Conservation (phyloP, 2,329 filamentous ascomycete genomes). For the Arthrinium phaeospermum region DNA sequence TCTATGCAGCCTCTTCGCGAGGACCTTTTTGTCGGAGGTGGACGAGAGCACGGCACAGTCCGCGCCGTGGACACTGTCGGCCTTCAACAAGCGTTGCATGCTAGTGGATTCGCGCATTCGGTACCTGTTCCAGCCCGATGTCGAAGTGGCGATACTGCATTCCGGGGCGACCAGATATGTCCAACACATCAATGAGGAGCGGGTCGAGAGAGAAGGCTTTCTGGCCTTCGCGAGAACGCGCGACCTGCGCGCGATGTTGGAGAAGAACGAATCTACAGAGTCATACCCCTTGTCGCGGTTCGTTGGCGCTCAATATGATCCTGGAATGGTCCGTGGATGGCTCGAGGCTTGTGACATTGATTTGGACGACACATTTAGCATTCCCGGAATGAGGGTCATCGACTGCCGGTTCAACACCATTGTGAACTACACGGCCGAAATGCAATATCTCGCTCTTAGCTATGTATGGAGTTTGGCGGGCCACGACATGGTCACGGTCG, state of each 20-base stretch:
- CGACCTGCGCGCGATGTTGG: not conserved
- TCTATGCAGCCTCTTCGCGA: not conserved
- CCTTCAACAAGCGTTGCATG: constrained; percentile 13
- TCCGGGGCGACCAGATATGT: not conserved
- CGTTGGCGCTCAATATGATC: constrained; percentile 1
- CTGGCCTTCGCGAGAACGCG: not conserved
- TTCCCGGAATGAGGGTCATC: constrained; percentile 17
- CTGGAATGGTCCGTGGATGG: not conserved
- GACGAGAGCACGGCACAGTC: not conserved
- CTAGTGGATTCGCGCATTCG: not conserved
- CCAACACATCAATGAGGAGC: constrained; percentile 8
- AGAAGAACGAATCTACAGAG: not conserved
- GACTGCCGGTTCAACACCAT: constrained; percentile 19
- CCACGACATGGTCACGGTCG: not conserved
- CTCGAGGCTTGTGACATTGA: constrained; percentile 1
- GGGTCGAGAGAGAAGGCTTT: not conserved
- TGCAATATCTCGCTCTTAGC: constrained; percentile 21
- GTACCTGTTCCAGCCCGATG: not conserved
- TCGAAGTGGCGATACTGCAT: not conserved
- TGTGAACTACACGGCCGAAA: not conserved
- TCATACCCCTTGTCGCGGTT: not conserved
- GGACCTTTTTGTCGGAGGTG: not conserved
- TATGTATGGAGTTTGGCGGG: constrained; percentile 21
- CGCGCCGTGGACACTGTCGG: not conserved
- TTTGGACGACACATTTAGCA: not conserved